Percentiles rank a stretch among this genome's conserved stretches.
phyloP scores from a whole-genome alignment of 176 grass and related monocot genomes.

The Zoysia japonica region DNA sequence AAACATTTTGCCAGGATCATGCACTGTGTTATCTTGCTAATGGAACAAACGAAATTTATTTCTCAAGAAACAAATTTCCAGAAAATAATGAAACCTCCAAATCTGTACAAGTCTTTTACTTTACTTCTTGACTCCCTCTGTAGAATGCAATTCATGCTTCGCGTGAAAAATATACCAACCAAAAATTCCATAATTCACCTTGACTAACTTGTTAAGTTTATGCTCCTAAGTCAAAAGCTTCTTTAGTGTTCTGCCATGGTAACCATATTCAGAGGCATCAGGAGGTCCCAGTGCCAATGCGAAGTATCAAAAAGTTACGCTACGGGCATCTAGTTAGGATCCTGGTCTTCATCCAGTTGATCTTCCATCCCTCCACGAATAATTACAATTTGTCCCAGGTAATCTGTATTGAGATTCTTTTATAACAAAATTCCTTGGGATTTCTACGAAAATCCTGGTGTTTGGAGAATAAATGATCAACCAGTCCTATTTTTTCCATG shows the following conservation, averaged over 20 bases:
- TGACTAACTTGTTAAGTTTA: conserved; percentile 94
- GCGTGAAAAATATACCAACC: conserved; percentile 17
- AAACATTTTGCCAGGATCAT: conserved; percentile 6
- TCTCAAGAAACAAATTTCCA: conserved; percentile 21
- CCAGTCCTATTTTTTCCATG: too few relatives aligned
- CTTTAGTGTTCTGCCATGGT: conserved; percentile 82
- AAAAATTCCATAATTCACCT: conserved; percentile 53
- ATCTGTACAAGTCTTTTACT: conserved; percentile 2
- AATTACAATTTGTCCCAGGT: too few relatives aligned
- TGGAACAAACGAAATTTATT: conserved; percentile 4
- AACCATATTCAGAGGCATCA: conserved; percentile 58
- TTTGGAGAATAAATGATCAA: too few relatives aligned
- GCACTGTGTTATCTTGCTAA: conserved; percentile 4
- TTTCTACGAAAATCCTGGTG: too few relatives aligned
- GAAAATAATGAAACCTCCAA: conserved; percentile 20
- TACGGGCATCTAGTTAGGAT: too few relatives aligned
- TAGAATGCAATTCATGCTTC: conserved; percentile 15
- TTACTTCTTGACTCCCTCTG: conserved; percentile 3
- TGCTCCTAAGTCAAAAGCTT: conserved; percentile 84
- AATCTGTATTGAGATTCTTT: too few relatives aligned
- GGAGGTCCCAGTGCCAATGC: too few relatives aligned
- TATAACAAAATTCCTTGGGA: too few relatives aligned
- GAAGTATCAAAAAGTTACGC: too few relatives aligned
- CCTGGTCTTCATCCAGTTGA: too few relatives aligned
- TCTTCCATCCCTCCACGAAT: too few relatives aligned